Conservation (phyloP, 2,329 filamentous ascomycete genomes). For the Beauveria sp. region DNA sequence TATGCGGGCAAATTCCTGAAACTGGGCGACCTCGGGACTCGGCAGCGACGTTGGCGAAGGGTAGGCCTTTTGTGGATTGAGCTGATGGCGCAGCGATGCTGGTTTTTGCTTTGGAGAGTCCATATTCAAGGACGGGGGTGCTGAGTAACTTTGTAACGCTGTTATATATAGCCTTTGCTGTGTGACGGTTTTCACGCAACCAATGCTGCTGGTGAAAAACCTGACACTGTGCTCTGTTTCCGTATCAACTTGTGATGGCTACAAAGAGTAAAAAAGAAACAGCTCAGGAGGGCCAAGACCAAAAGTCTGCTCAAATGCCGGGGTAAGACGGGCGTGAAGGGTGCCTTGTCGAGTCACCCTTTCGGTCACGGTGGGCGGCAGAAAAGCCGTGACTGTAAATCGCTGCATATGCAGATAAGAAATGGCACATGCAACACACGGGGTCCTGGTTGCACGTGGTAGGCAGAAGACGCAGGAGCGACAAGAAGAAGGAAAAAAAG, state of each 20-base stretch:
- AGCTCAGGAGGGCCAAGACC: neutral
- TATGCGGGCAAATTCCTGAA: neutral
- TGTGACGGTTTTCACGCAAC: neutral
- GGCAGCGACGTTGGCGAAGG: constrained; percentile 1
- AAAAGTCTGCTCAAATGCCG: neutral
- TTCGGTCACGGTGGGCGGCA: neutral
- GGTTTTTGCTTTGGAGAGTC: neutral
- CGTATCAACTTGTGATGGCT: neutral
- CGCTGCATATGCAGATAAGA: neutral
- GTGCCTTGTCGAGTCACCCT: neutral
- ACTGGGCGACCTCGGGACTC: neutral
- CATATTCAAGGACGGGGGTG: neutral
- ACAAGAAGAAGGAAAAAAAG: neutral
- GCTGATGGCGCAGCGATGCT: neutral
- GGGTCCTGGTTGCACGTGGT: neutral
- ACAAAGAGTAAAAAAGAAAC: too few species aligned
- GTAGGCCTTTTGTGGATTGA: neutral
- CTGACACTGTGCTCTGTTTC: neutral
- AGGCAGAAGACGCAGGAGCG: neutral
- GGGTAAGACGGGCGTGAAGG: neutral
- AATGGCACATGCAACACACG: neutral
- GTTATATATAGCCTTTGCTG: neutral
- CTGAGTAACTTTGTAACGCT: too few species aligned
- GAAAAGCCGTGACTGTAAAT: neutral
- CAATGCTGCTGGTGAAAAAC: neutral